These are phyloP conservation scores for Beauveria rudraprayagi DNA, from an alignment of 2,329 filamentous ascomycete genomes.

Conservation along the genomic window DNA sequence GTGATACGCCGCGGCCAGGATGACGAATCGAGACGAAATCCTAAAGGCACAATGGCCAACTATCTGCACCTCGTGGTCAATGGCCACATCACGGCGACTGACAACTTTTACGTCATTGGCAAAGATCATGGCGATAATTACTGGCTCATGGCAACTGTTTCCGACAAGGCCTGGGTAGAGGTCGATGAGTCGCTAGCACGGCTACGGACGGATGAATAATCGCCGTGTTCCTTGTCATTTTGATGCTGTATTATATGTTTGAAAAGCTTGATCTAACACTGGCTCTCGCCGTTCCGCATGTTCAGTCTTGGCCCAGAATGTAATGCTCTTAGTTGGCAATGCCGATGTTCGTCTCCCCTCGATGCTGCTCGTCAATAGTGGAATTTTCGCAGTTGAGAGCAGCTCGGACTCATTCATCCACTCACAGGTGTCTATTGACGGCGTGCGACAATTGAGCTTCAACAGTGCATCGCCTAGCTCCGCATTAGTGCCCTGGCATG, in stretches of 20 bases:
- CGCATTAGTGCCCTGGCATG: not conserved
- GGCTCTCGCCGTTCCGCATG: not conserved
- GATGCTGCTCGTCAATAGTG: not conserved
- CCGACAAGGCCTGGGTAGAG: conserved; percentile 1
- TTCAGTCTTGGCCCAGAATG: not conserved
- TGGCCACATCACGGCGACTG: not conserved
- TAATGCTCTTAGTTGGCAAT: not conserved
- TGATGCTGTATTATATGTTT: not conserved
- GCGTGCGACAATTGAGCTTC: not conserved
- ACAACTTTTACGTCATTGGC: not conserved
- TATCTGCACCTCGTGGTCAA: not conserved
- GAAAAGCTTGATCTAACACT: no score
- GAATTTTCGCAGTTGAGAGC: not conserved
- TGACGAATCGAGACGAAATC: not conserved
- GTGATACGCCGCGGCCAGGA: not conserved
- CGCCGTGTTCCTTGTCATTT: not conserved
- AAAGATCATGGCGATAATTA: not conserved
- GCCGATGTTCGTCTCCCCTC: not conserved
- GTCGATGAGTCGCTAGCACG: not conserved
- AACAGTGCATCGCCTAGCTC: not conserved
- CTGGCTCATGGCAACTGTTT: conserved; percentile 5
- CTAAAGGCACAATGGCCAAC: not conserved
- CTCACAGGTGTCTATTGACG: not conserved
- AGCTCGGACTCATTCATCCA: not conserved
- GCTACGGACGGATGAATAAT: not conserved